Base-by-base conservation (phyloP, 345 rosid genomes). In the Euphorbia peplus region DNA sequence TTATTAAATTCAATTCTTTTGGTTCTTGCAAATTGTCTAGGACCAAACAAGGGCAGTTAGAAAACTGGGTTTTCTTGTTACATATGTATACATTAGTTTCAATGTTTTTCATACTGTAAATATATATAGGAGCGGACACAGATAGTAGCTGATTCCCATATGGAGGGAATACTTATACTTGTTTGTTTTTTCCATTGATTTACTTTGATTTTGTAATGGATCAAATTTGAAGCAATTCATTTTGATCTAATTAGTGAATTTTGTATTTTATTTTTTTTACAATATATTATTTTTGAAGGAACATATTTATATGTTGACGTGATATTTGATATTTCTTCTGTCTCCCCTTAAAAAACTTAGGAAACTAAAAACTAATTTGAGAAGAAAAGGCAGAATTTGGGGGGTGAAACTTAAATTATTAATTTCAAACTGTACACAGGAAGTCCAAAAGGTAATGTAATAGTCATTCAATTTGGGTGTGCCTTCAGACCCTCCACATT, bases 401-500 rank as follows among this genome's bases (percentile, higher is more conserved):
- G 39, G 22, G 48, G 9, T 24, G 37, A 32, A 3, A 37, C 24
- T 19, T 54, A 18, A 51, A 55, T 22, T 22, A 22, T 22, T 44
- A 2, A 22, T 30, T 30, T 39, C 12, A 16, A 0, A 61, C 19
- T 61, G 37, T 63, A 6, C 60, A 39, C 25, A 29, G 46, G 37
- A 25, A 25, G 59, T 61, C 67, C 12, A 2, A 8, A 37, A 21
- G 52, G 41, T 11, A 37, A 37, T 26, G 41, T 2, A 5, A 37
- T 61, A 61, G 60, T 37, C 58, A 24, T 61, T 61, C 67, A 60
- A 61, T 48, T 5, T 60, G 26, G 60, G 14, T n/a, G 44, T 39
- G 60, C 32, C 15, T 60, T 54, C 28, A 22, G 47, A 50, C 50
- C 2, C 50, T 39, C 42, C 9, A 44, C 37, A 32, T 2, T 32